phyloP scores from a whole-genome alignment of 805 yeast species.

The Lachancea fermentati region DNA sequence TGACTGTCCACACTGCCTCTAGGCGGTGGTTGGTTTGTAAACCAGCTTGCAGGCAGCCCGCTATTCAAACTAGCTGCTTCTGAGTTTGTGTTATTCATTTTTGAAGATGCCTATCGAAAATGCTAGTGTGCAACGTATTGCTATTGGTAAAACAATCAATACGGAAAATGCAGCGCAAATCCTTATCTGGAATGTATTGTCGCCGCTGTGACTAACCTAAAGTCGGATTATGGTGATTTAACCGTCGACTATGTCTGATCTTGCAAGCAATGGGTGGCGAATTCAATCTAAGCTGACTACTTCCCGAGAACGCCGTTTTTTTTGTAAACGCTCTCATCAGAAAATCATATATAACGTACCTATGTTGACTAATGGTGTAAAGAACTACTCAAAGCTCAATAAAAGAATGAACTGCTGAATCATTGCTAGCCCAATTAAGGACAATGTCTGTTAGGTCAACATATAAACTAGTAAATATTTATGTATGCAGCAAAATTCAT shows the following conservation, averaged over 20 bases:
- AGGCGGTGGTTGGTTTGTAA: constrained; percentile 15
- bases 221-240: background rate
- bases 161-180: background rate
- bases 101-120: background rate
- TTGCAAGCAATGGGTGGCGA: background rate
- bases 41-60: constrained; percentile 22
- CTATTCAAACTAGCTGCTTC: constrained; percentile 8
- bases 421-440: too few species aligned
- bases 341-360: background rate
- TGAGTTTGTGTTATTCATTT: constrained; percentile 5
- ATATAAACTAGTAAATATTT: too few species aligned
- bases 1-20: constrained; percentile 14
- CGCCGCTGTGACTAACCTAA: constrained; percentile 1
- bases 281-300: background rate
- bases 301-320: background rate
- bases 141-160: too few species aligned
- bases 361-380: background rate
- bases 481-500: too few species aligned
- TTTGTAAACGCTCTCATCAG: background rate
- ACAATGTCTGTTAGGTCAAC: too few species aligned
- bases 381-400: too few species aligned
- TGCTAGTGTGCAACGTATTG: background rate
- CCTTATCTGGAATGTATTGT: background rate
- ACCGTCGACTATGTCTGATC: background rate
- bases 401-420: too few species aligned